Evolutionary conservation across 148 eudicot species (phyloP).

Genomic region (Chenopodium formosanum): DNA sequence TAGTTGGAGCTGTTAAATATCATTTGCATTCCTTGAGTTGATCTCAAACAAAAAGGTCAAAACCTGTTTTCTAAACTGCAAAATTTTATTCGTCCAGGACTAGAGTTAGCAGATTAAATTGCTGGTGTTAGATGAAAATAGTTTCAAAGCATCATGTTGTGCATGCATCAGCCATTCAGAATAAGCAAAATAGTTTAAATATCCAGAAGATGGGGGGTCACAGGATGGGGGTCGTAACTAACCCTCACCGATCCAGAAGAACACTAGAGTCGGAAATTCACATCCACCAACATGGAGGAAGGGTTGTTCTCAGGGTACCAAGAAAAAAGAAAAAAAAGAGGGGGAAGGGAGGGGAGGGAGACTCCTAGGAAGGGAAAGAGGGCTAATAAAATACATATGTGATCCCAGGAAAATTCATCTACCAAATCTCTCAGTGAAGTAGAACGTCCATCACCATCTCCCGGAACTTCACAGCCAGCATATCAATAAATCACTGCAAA

Average conservation of each 20-base stretch:
- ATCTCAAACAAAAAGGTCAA: too few relatives aligned
- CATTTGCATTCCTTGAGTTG: too few relatives aligned
- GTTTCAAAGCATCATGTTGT: background rate
- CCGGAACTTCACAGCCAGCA: constrained; percentile 9
- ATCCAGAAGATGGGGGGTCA: background rate
- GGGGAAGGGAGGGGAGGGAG: too few relatives aligned
- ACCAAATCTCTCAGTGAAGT: background rate
- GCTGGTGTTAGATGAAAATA: background rate
- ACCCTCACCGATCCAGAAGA: background rate
- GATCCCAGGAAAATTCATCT: constrained; percentile 12
- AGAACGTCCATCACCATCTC: constrained; percentile 14
- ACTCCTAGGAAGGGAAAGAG: background rate
- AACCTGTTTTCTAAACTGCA: too few relatives aligned
- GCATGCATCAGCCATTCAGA: background rate
- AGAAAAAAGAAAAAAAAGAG: background rate
- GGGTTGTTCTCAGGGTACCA: constrained; percentile 4
- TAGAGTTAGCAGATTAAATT: background rate
- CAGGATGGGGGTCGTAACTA: background rate
- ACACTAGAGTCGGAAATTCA: constrained; percentile 5
- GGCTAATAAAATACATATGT: constrained; percentile 22
- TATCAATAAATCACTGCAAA: constrained; percentile 29
- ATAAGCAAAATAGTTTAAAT: background rate
- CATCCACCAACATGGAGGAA: background rate
- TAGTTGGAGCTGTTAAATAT: too few relatives aligned
- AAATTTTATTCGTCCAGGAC: background rate